phyloP scores from a whole-genome alignment of 345 rosid species.

The Mallotus nudiflorus region DNA sequence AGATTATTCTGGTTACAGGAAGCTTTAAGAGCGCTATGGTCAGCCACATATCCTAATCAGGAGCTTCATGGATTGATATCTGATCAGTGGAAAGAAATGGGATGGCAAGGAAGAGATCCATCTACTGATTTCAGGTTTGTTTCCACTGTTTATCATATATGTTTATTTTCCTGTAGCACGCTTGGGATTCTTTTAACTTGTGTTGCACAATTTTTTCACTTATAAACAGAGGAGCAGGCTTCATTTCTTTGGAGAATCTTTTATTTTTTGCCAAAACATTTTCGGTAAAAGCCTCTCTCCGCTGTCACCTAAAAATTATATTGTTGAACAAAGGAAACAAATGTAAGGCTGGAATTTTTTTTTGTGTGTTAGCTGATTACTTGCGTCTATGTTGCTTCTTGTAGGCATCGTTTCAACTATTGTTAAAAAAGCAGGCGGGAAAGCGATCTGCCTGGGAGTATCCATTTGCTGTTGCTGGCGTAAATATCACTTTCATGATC shows the following conservation, averaged over 20 bases:
- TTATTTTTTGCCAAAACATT: slow-evolving; percentile 91
- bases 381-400: not conserved
- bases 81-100: slow-evolving; percentile 97
- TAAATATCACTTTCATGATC: slow-evolving; percentile 92
- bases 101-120: slow-evolving; percentile 98
- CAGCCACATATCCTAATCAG: slow-evolving; percentile 66
- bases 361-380: not conserved
- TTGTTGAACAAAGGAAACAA: not conserved
- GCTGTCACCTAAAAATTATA: no score
- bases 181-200: not conserved
- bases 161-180: not conserved
- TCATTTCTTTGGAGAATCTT: slow-evolving; percentile 87
- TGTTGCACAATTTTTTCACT: slow-evolving; percentile 9
- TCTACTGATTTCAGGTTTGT: slow-evolving; percentile 88
- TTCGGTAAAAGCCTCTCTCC: slow-evolving; percentile 61
- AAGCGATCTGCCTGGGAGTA: slow-evolving; percentile 90
- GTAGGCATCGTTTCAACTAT: slow-evolving; percentile 73
- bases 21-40: slow-evolving; percentile 88
- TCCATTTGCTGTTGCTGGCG: slow-evolving; percentile 98
- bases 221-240: slow-evolving; percentile 82
- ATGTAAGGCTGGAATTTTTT: not conserved
- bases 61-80: slow-evolving; percentile 76
- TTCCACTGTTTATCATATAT: not conserved
- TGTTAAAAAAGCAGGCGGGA: slow-evolving; percentile 74
- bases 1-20: slow-evolving; percentile 37